These are phyloP conservation scores for Rhizopogon salebrosus DNA, from an alignment of 768 basidiomycete species.

Conservation along the genomic window DNA sequence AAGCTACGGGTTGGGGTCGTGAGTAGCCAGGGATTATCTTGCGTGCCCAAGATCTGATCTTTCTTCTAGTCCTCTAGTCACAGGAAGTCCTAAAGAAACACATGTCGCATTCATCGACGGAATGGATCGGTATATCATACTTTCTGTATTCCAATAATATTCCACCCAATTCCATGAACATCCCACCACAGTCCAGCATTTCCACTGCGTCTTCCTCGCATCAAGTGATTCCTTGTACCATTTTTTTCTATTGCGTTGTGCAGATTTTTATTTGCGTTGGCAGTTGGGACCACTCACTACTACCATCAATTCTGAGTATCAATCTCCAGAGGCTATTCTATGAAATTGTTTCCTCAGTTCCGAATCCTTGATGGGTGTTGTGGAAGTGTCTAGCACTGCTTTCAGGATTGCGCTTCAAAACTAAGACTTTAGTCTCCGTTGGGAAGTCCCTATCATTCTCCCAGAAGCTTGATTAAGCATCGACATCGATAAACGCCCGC, in stretches of 20 bases:
- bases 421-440: no score
- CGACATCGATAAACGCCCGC: no score
- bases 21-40: background rate
- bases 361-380: no score
- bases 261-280: background rate
- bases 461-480: no score
- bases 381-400: no score
- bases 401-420: no score
- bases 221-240: background rate
- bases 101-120: background rate
- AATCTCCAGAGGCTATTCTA: no score
- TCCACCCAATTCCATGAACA: background rate
- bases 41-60: background rate
- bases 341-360: no score
- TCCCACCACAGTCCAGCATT: background rate
- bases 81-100: background rate
- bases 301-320: no score
- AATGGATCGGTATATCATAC: background rate
- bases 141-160: background rate
- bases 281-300: no score
- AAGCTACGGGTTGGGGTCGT: constrained; percentile 39
- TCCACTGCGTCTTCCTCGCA: background rate
- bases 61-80: background rate
- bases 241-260: background rate
- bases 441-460: no score